Percentiles rank a stretch among this genome's conserved stretches.
Conservation (phyloP, 352 stramenopile genomes). For the Globisporangium nodosum region DNA sequence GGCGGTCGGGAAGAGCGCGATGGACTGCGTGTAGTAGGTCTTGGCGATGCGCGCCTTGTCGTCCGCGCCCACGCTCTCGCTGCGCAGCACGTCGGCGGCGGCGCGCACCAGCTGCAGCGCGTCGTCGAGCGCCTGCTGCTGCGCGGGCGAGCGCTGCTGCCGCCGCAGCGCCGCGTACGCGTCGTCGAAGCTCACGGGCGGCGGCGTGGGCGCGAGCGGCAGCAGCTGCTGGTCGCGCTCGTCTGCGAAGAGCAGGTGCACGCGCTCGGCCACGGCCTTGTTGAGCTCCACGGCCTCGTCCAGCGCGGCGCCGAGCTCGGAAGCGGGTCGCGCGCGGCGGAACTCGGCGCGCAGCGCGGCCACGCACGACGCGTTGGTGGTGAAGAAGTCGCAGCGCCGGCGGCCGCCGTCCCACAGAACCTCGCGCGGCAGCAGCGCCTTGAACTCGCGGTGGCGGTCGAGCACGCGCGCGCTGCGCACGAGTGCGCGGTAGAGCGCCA, state of each 20-base stretch:
- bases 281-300: conserved; percentile 65
- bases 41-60: conserved; percentile 57
- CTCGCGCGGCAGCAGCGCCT: conserved; percentile 61
- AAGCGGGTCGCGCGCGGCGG: conserved; percentile 13
- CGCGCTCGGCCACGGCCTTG: conserved; percentile 55
- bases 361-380: conserved; percentile 41
- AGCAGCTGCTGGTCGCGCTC: conserved; percentile 39
- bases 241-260: conserved; percentile 56
- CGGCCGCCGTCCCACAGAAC: conserved; percentile 42
- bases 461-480: conserved; percentile 62
- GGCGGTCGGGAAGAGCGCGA: conserved; percentile 57
- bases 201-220: conserved; percentile 21
- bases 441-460: conserved; percentile 51
- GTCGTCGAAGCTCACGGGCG: conserved; percentile 33
- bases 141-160: conserved; percentile 13
- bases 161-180: conserved; percentile 46
- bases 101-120: conserved; percentile 57
- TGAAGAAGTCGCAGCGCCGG: conserved; percentile 64
- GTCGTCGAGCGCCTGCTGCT: conserved; percentile 25
- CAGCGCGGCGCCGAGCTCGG: conserved; percentile 27
- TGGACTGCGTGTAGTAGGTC: conserved; percentile 61
- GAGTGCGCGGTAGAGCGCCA: conserved; percentile 69
- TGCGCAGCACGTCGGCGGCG: conserved; percentile 37
- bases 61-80: conserved; percentile 29
- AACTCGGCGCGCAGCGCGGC: conserved; percentile 52